Base-by-base conservation (phyloP, 192 early-diverging fungal species). In the Glomus cerebriforme region DNA sequence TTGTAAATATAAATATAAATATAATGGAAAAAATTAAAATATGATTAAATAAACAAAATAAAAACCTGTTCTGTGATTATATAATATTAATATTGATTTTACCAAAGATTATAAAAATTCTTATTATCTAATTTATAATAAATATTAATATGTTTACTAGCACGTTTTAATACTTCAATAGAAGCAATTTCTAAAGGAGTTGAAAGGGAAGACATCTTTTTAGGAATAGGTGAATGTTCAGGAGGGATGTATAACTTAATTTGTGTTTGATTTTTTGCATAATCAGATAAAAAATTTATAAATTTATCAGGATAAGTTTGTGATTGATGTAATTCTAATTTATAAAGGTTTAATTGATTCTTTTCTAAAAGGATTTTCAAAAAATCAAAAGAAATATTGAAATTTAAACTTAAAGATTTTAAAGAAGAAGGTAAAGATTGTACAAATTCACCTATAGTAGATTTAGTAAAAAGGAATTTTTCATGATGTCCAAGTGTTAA, bases 301-400 rank as follows among this genome's bases (percentile, higher is more conserved):
- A 67, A 67, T 39, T 67, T 22, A 34, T 34, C 31, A 8, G 27
- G 31, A 22, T 67, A 35, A 67, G 19, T 67, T 34, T 67, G 15
- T 37, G 34, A 31, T 67, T 67, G 65, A 67, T 67, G 65, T 67
- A 67, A 67, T 67, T 67, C 65, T 37, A 67, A 67, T 37, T 22
- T 67, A 67, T 67, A 22, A 35, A 67, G 22, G 24, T 29, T 10
- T 22, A 34, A 2, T 67, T 31, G 32, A 35, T 34, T 31, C 15
- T 67, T 27, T 37, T 31, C 34, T 35, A 67, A 67, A n/a, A 67
- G 29, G 2, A 67, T 12, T 37, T 34, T 67, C 34, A 67, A 67
- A 35, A 27, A 67, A 34, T 35, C 31, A 22, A 22, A 67, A 22
- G 65, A 67, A 67, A 67, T 67, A 24, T 67, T 67, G 22, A 67